Conservation (phyloP, 345 rosid genomes). For the Brassica incana region DNA sequence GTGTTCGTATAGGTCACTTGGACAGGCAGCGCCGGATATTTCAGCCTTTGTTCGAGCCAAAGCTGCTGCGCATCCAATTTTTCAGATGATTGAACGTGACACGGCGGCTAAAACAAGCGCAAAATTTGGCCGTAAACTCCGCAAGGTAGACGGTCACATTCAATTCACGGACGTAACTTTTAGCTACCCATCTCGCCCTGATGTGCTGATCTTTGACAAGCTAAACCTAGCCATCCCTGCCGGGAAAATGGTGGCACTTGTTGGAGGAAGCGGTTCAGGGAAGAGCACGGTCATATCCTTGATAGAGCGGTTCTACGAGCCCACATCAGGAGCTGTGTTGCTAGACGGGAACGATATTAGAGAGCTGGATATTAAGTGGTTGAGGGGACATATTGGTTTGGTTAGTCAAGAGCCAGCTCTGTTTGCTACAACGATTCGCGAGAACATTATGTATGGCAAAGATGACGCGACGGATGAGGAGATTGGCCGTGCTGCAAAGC, state of each 20-base stretch:
- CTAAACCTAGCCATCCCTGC: slow-evolving; percentile 60
- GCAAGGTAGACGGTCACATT: slow-evolving; percentile 71
- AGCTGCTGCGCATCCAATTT: slow-evolving; percentile 90
- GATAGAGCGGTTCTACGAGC: slow-evolving; percentile 93
- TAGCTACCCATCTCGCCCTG: slow-evolving; percentile 85
- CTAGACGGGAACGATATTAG: slow-evolving; percentile 64
- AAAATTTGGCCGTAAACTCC: slow-evolving; percentile 49
- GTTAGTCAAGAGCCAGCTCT: slow-evolving; percentile 96
- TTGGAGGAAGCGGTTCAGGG: slow-evolving; percentile 96
- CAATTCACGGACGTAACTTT: slow-evolving; percentile 72
- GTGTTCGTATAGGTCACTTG: slow-evolving; percentile 63
- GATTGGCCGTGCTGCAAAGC: slow-evolving; percentile 76
- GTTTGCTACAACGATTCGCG: slow-evolving; percentile 77
- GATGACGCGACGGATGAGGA: slow-evolving; percentile 73
- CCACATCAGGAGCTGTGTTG: slow-evolving; percentile 59
- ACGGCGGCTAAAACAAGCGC: slow-evolving; percentile 59
- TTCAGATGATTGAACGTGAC: slow-evolving; percentile 88
- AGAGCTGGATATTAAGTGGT: slow-evolving; percentile 80
- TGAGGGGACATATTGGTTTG: slow-evolving; percentile 77
- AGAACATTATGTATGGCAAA: slow-evolving; percentile 91
- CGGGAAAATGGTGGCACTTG: slow-evolving; percentile 88
- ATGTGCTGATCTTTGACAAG: slow-evolving; percentile 62
- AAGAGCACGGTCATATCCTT: slow-evolving; percentile 90
- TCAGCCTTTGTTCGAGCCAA: slow-evolving; percentile 80
- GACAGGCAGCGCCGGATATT: slow-evolving; percentile 88